Base-by-base conservation (phyloP, 306 rosid species). In the apple (Malus domestica) region DNA sequence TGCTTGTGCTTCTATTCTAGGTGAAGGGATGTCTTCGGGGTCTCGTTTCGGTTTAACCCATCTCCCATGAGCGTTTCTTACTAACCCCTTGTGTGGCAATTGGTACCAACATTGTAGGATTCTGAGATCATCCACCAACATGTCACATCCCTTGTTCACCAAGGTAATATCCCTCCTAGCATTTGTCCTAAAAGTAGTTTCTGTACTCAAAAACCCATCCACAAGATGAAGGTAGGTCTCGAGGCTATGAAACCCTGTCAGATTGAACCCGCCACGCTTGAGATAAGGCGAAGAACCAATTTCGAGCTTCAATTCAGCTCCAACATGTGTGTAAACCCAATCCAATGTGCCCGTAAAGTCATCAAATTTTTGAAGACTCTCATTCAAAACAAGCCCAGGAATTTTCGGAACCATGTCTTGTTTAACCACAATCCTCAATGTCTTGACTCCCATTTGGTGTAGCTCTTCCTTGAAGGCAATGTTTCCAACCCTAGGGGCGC, bases 401-500 rank as follows among this genome's bases (percentile, higher is more conserved):
- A 88, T 85, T 29, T 78, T 75, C 0, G 83, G 94, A 5, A 91
- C 92, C 35, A 86, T 62, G 82, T 91, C 94, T 68, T 89, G 97
- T 70, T 84, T 76, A 14, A 40, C 74, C 33, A 82, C 87, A 3
- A 89, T 65, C 4, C 94, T 51, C 4, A 89, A 64, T 8, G 86
- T 77, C 33, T 84, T 86, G 0, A 89, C 89, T 4, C 91, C 86
- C 82, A 87, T 67, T 30, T 85, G 73, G 6, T 79, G 58, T 20
- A 91, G 74, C 78, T 88, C 87, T 8, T 89, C 90, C 40, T 76
- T 80, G 75, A 89, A 91, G 9, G 88, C 88, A 27, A 71, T 46
- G 80, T 91, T 91, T 22, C 94, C 97, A 8, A 91, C 94, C 73
- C 94, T 78, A 0, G 94, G 97, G 2, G 89, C 91, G 10, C 92